Percentiles rank a stretch among this genome's conserved stretches.
phyloP scores from a whole-genome alignment of 306 rosid species.

The Quercus variabilis region DNA sequence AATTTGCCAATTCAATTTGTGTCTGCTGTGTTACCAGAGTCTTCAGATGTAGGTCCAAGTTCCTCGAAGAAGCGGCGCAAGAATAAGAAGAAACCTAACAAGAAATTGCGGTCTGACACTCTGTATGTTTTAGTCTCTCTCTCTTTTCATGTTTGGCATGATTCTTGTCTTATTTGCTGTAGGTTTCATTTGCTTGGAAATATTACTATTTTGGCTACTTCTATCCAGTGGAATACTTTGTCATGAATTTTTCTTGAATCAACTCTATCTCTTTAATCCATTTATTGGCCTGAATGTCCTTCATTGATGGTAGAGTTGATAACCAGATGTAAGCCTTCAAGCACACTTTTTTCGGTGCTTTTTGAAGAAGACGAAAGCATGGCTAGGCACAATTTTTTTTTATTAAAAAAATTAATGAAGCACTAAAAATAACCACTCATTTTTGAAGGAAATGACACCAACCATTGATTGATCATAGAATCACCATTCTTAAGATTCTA shows the following conservation, averaged over 20 bases:
- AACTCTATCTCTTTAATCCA: not conserved
- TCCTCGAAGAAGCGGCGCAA: slow-evolving; percentile 34
- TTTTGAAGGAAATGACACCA: no score
- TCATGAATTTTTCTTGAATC: not conserved
- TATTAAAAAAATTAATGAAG: no score
- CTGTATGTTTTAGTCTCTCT: slow-evolving; percentile 30
- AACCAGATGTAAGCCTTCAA: no score
- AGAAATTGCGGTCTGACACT: slow-evolving; percentile 26
- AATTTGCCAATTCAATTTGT: slow-evolving; percentile 23
- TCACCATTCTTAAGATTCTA: no score
- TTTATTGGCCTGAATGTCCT: not conserved
- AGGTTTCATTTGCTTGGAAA: not conserved
- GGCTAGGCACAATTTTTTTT: no score
- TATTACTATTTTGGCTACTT: not conserved
- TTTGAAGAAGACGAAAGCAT: no score
- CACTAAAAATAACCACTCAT: no score
- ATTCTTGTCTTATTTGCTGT: not conserved
- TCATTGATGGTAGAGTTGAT: not conserved
- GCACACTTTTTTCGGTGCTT: no score
- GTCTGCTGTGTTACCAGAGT: slow-evolving; percentile 21
- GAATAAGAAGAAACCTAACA: slow-evolving; percentile 41
- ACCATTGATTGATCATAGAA: no score
- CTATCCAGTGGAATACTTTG: not conserved
- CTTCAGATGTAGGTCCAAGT: slow-evolving; percentile 12
- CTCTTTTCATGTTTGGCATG: not conserved